phyloP scores from a whole-genome alignment of 1,139 yeast species.

The Saccharomyces hybrid region DNA sequence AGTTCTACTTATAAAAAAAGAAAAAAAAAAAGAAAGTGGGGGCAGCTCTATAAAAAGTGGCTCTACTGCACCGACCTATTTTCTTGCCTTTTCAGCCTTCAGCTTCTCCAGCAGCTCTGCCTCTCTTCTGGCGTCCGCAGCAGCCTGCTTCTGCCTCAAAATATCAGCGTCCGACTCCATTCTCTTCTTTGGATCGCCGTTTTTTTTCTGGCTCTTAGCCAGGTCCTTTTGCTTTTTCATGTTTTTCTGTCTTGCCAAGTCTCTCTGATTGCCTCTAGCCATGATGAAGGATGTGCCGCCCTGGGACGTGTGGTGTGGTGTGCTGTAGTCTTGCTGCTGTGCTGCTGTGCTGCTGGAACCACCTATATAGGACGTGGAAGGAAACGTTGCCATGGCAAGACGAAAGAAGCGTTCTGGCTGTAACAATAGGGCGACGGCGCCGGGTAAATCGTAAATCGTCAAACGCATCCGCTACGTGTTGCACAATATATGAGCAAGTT shows the following conservation, averaged over 20 bases:
- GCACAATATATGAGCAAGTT: too few relatives aligned
- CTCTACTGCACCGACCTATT: slow-evolving; percentile 3
- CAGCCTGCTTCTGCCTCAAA: slow-evolving; percentile 80
- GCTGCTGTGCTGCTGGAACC: not conserved
- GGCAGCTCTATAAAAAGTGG: not conserved
- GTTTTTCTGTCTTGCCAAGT: slow-evolving; percentile 84
- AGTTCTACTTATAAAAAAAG: not conserved
- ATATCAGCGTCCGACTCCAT: slow-evolving; percentile 84
- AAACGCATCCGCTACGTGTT: too few relatives aligned
- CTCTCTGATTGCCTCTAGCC: slow-evolving; percentile 98
- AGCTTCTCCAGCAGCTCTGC: slow-evolving; percentile 31
- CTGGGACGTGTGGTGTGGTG: not conserved
- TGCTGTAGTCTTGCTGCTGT: not conserved
- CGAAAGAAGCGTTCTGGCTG: not conserved
- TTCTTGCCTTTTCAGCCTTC: slow-evolving; percentile 14
- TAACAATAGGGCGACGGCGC: not conserved
- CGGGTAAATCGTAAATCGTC: not conserved
- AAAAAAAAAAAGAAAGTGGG: not conserved
- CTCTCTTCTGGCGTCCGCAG: slow-evolving; percentile 62
- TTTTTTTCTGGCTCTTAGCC: slow-evolving; percentile 55
- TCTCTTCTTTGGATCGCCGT: slow-evolving; percentile 78
- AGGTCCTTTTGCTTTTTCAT: slow-evolving; percentile 66
- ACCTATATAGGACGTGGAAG: not conserved
- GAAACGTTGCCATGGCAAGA: slow-evolving; percentile 1
- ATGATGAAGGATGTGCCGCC: slow-evolving; percentile 33